Base-by-base conservation (phyloP, 257 asterid genomes). In the Solanum microdontum region DNA sequence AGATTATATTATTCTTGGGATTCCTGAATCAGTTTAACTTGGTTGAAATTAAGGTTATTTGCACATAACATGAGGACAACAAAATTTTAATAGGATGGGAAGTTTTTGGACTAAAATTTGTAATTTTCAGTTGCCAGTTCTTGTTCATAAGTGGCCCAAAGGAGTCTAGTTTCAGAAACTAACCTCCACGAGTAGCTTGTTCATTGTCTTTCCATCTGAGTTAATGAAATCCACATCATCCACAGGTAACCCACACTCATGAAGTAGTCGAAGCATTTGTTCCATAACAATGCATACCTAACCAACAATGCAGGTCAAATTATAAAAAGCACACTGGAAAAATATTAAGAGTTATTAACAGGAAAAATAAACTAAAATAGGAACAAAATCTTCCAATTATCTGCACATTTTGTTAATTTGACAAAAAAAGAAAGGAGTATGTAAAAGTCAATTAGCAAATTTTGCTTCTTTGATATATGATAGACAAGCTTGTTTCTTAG, bases 241-340 rank as follows among this genome's bases (percentile, higher is more conserved):
- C 87, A 70, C 12, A 24, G 98, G 99, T 89, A 97, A 92, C 86
- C 99, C 99, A 87, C 98, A 92, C 39, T 94, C 94, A 86, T 97
- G 99, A 87, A 97, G 98, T 85, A 97, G 88, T 40, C 98, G 95
- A 64, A 97, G 94, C 96, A 96, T 93, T 92, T 97, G 98, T 87
- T 97, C 99, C 97, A 94, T 94, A 73, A 97, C 99, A 68, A 97
- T 89, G 88, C 93, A 91, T 40, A 97, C 99, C 99, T 97, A 89
- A 76, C 13, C 36, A 86, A 82, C 28, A 87, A 37, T 32, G 24
- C 36, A 70, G 85, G 33, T 33, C 90, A 0, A 79, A 79, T 11
- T 43, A 14, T 43, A 43, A 79, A 55, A 79, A 24, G 5, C 84
- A 79, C 23, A 14, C 17, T 14, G 32, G 58, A 75, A 74, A 21